These are phyloP conservation scores for Penicillium angulare DNA, from an alignment of 495 filamentous ascomycete genomes.

Conservation along the genomic window DNA sequence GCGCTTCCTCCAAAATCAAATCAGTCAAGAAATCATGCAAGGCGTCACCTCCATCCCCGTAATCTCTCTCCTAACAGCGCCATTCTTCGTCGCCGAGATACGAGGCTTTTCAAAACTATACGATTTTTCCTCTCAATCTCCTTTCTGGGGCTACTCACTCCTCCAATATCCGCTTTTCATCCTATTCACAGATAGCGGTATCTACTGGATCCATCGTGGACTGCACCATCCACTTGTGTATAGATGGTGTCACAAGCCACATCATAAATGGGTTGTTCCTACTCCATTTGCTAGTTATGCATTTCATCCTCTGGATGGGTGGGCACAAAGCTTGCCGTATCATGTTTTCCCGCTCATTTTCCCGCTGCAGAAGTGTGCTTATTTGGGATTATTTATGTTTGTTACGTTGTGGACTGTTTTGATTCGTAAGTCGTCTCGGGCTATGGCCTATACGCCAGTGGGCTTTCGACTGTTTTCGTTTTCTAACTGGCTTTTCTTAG, in stretches of 20 bases:
- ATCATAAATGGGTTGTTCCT: slow-evolving; percentile 99
- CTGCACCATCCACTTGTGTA: slow-evolving; percentile 80
- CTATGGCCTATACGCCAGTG: not conserved
- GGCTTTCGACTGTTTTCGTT: not conserved
- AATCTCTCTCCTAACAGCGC: slow-evolving; percentile 77
- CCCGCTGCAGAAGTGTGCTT: slow-evolving; percentile 86
- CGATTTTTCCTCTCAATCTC: slow-evolving; percentile 64
- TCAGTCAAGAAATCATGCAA: slow-evolving; percentile 77
- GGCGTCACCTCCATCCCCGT: slow-evolving; percentile 65
- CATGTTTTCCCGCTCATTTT: slow-evolving; percentile 90
- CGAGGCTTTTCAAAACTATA: slow-evolving; percentile 85
- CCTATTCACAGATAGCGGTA: slow-evolving; percentile 81
- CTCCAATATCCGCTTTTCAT: slow-evolving; percentile 89
- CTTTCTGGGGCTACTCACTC: slow-evolving; percentile 68
- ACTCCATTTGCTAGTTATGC: slow-evolving; percentile 89
- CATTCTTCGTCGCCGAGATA: slow-evolving; percentile 78
- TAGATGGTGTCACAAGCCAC: slow-evolving; percentile 86
- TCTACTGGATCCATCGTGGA: slow-evolving; percentile 91
- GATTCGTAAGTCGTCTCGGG: slow-evolving; percentile 55
- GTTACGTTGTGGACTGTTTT: slow-evolving; percentile 95
- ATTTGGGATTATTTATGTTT: slow-evolving; percentile 78
- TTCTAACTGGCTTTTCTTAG: slow-evolving; percentile 9
- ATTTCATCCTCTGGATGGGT: slow-evolving; percentile 93
- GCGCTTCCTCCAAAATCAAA: slow-evolving; percentile 88
- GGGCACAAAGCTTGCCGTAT: slow-evolving; percentile 85